Conservation (phyloP, 345 rosid genomes). For the Moringa oleifera region DNA sequence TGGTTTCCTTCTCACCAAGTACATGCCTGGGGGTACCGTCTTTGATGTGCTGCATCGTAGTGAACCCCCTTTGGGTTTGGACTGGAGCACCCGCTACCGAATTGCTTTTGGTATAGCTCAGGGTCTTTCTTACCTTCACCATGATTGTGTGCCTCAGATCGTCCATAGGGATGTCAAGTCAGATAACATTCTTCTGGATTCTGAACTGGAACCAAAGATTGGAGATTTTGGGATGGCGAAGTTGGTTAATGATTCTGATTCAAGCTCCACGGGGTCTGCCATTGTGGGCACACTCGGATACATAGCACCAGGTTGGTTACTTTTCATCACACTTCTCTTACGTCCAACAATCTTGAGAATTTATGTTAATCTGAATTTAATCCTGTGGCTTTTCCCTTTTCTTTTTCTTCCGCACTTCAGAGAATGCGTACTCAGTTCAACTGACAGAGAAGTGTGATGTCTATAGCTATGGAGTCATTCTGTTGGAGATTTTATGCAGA, state of each 20-base stretch:
- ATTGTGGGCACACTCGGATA: slow-evolving; percentile 38
- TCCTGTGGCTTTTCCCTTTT: too few species aligned
- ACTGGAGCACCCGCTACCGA: slow-evolving; percentile 27
- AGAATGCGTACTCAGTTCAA: slow-evolving; percentile 24
- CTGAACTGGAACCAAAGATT: slow-evolving; percentile 34
- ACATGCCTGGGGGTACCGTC: slow-evolving; percentile 34
- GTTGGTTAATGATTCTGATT: slow-evolving; percentile 19
- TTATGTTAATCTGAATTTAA: too few species aligned
- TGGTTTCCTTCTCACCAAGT: slow-evolving; percentile 28
- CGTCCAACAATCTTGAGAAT: background rate
- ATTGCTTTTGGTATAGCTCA: slow-evolving; percentile 34
- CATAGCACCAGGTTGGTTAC: slow-evolving; percentile 36
- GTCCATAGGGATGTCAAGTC: slow-evolving; percentile 37
- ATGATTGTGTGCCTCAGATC: slow-evolving; percentile 37
- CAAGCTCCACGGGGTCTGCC: slow-evolving; percentile 22
- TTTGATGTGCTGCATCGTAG: slow-evolving; percentile 22
- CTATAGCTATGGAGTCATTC: slow-evolving; percentile 32
- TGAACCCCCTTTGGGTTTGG: slow-evolving; percentile 19
- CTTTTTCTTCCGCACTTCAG: too few species aligned
- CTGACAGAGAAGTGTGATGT: slow-evolving; percentile 36
- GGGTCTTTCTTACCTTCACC: slow-evolving; percentile 38
- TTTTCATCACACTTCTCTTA: background rate
- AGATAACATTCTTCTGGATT: slow-evolving; percentile 30
- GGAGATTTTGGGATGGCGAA: slow-evolving; percentile 39
- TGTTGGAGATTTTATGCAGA: slow-evolving; percentile 28